These are phyloP conservation scores for Fusarium sp. DNA, from an alignment of 2,329 filamentous ascomycete genomes.

Conservation along the genomic window DNA sequence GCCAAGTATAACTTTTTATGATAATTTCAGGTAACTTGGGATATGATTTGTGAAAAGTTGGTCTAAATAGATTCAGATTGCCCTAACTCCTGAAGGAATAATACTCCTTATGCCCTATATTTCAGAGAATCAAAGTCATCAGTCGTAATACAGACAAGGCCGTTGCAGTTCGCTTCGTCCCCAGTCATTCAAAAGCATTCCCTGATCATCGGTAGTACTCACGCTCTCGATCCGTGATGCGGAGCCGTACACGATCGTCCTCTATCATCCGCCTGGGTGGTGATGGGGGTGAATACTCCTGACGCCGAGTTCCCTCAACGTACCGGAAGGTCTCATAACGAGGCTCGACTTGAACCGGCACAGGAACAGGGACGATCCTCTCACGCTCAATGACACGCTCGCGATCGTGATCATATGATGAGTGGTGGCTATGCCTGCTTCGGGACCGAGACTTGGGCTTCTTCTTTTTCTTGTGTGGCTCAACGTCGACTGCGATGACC, in stretches of 20 bases:
- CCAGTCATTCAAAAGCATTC: background rate
- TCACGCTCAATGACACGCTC: slow-evolving; percentile 68
- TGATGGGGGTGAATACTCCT: slow-evolving; percentile 48
- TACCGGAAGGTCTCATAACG: slow-evolving; percentile 65
- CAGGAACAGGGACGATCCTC: slow-evolving; percentile 59
- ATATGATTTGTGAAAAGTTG: background rate
- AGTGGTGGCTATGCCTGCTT: slow-evolving; percentile 48
- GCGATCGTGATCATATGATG: slow-evolving; percentile 50
- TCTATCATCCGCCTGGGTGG: slow-evolving; percentile 51
- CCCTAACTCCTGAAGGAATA: slow-evolving; percentile 29
- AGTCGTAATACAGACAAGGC: slow-evolving; percentile 43
- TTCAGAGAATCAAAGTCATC: slow-evolving; percentile 28
- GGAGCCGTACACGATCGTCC: slow-evolving; percentile 47
- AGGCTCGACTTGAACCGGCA: slow-evolving; percentile 55
- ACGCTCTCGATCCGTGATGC: slow-evolving; percentile 52
- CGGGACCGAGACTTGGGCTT: slow-evolving; percentile 49
- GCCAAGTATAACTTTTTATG: too few species aligned
- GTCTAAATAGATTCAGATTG: slow-evolving; percentile 12
- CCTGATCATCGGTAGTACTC: slow-evolving; percentile 48
- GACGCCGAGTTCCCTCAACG: slow-evolving; percentile 61
- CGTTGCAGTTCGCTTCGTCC: slow-evolving; percentile 8
- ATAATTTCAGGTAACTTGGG: background rate
- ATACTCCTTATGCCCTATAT: slow-evolving; percentile 6
- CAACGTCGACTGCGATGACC: slow-evolving; percentile 56
- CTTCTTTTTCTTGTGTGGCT: slow-evolving; percentile 47